Evolutionary conservation across 768 basidiomycete genomes (phyloP), one percentile per base, ranked within the genome.

Genomic region (Suillus brevipes): DNA sequence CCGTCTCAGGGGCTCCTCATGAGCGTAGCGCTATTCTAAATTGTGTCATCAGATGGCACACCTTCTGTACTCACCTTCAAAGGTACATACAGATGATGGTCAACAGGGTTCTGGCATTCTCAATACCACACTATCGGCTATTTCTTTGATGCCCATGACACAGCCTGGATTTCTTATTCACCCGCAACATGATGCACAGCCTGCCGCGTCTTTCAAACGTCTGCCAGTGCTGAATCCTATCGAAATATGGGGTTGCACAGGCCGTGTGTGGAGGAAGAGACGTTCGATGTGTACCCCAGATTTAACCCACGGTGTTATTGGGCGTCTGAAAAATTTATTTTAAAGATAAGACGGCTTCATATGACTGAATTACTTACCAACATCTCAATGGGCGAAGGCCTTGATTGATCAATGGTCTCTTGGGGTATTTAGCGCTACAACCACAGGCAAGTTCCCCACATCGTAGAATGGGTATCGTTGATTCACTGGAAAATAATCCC

Each of bases 1-100:
- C 95, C 1, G 90, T 99, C 28, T 94, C 94, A 0, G 99, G 97
- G 97, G 96, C 97, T n/a, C 95, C 97, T 2, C 95, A 97, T 70
- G 97, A 98, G 74, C 86, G 98, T n/a, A 97, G 97, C 37, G 94
- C 97, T 0, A 96, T 97, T 67, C 84, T 98, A 45, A 95, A 94
- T 4, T 99, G 97, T 73, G 2, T 96, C 94, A 34, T 97, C 94
- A 1, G 97, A 99, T 76, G 95, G 96, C 67, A 97, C 95, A 75
- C 85, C 98, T 50, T 99, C 95, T 7, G 95, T 99, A 45, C 81
- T 99, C 64, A 92, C 92, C 9, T 98, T 99, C 83, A 96, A 97
- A 87, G 94, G 95, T 95, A 65, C 53, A 87, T 60, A 7, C 71
- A 97, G 95, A 96, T 75, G 96, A 97, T 75, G 95, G 97, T 59